A percentile compares a stretch with the other conserved stretches of the same genome.
Conservation (phyloP, 345 rosid genomes). For the Heritiera littoralis region DNA sequence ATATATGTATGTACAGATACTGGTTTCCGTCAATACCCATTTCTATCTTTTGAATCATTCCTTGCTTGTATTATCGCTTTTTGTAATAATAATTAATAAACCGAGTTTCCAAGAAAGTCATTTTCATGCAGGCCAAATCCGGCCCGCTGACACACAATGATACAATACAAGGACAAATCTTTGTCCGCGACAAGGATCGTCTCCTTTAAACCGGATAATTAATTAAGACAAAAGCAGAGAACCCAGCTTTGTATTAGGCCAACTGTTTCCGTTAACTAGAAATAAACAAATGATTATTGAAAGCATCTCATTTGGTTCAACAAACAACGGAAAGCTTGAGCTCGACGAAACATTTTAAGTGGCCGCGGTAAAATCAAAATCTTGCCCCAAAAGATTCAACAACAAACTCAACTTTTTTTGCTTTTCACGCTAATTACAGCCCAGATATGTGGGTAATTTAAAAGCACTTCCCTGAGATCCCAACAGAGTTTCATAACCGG, state of each 20-base stretch:
- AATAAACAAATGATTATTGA: constrained; percentile 1
- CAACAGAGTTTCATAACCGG: background rate
- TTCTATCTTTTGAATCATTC: too few relatives aligned
- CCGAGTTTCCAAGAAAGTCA: background rate
- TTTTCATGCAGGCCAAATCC: constrained; percentile 24
- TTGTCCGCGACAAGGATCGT: background rate
- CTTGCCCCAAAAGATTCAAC: background rate
- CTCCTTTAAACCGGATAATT: background rate
- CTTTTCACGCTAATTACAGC: background rate
- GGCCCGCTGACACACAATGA: background rate
- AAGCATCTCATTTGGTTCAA: constrained; percentile 11
- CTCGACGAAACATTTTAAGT: background rate
- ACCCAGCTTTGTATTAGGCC: constrained; percentile 14
- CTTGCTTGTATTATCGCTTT: background rate
- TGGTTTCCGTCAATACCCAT: too few relatives aligned
- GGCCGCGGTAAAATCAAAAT: constrained; percentile 11
- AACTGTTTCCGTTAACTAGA: constrained; percentile 6
- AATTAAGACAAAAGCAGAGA: background rate
- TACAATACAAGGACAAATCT: background rate
- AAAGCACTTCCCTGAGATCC: background rate
- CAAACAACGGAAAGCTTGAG: constrained; percentile 10
- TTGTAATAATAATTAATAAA: background rate
- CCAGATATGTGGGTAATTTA: background rate
- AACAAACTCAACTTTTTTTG: background rate
- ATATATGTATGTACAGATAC: too few relatives aligned